These are phyloP conservation scores for Blastocystis sp. DNA, from an alignment of 352 stramenopile genomes.

Conservation along the genomic window DNA sequence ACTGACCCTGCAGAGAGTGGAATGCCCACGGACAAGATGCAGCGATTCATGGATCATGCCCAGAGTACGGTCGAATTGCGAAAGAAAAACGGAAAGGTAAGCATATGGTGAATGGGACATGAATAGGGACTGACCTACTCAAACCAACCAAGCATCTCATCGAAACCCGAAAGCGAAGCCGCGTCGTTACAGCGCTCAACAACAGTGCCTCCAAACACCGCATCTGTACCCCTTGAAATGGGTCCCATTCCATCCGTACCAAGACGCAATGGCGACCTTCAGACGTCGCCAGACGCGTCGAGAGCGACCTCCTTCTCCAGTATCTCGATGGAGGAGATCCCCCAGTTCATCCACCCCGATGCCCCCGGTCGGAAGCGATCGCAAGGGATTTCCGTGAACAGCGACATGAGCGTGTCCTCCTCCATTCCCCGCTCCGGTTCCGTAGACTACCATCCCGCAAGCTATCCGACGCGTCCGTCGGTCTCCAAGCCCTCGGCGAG, in stretches of 20 bases:
- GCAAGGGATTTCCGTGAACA: not conserved
- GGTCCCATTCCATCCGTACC: too few species aligned
- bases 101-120: not conserved
- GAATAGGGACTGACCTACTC: too few species aligned
- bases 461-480: not conserved
- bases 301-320: not conserved
- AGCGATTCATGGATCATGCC: constrained; percentile 39
- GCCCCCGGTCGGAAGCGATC: not conserved
- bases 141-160: too few species aligned
- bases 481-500: too few species aligned
- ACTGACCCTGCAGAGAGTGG: not conserved
- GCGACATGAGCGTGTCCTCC: not conserved
- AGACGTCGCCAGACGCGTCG: too few species aligned
- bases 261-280: too few species aligned
- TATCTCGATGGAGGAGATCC: not conserved
- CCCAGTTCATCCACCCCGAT: not conserved
- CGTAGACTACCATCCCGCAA: not conserved
- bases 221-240: too few species aligned
- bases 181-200: too few species aligned
- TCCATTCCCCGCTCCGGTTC: not conserved
- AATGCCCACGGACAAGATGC: constrained; percentile 37
- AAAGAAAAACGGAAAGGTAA: not conserved
- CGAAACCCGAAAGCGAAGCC: too few species aligned
- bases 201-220: too few species aligned
- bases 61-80: constrained; percentile 33